Base-by-base conservation (phyloP, 352 stramenopile species). In the Phytophthora agathidicida region DNA sequence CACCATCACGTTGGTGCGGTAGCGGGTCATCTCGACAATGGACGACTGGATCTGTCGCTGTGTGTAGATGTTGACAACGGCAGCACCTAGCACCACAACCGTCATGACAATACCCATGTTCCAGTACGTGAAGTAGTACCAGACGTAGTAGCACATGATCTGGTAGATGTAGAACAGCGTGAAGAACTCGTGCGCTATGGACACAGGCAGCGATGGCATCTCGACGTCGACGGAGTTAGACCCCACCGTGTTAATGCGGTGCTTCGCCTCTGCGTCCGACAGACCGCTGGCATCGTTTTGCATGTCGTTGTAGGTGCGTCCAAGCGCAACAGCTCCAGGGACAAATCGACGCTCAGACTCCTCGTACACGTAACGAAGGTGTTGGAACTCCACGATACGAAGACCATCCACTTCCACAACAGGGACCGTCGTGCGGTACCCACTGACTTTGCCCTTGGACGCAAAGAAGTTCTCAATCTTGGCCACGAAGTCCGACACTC, bases 1-100 rank as follows among this genome's bases (percentile, higher is more conserved):
- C 11, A 82, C 74, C 37, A 75, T 48, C 48, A 83, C 85, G n/a
- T 77, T 61, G 56, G 82, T 80, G 22, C 73, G 50, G 20, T 65
- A 75, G 20, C 57, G 54, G n/a, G 69, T 74, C 64, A 77, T 76
- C 26, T 73, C 16, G 28, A 77, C 54, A 20, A 78, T 62, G 0
- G 61, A 60, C 11, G 56, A 52, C 36, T 71, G 56, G 38, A 75
- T 50, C 49, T 59, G 43, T 2, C 68, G 68, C 44, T 77, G 66
- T 3, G 60, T 72, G 36, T 65, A 49, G 44, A 81, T 73, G 51
- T 81, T 78, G 35, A 69, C 43, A 5, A 61, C 44, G 16, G 48
- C 55, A n/a, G 49, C 41, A 20, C 52, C 50, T n/a, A 75, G 61
- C n/a, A 64, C 55, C 23, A 72, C 47, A 14, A 73, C 46, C 19